Base-by-base conservation (phyloP, 1,139 yeast species). In the Nakaseomyces nivariensis region DNA sequence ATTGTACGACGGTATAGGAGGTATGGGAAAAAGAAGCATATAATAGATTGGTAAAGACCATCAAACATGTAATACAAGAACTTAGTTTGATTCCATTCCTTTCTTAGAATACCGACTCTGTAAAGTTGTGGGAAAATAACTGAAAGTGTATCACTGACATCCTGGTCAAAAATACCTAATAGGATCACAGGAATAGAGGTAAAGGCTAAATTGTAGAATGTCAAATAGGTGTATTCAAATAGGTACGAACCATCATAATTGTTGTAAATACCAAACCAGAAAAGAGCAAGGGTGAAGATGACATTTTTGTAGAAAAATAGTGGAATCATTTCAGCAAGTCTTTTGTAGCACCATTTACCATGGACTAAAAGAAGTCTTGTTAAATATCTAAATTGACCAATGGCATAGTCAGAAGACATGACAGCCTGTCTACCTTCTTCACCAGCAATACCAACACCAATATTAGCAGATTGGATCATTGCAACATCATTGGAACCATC, bases 401-500 rank as follows among this genome's bases (percentile, higher is more conserved):
- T 74, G 1, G 97, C 98, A 70, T 89, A 92, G 72, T 92, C 98
- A 0, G 97, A 85, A 6, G 95, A 85, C 98, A 92, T 92, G 5
- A 83, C 97, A 6, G 98, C 98, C 67, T 90, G 97, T 43, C 97
- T 75, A 58, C 98, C 98, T 73, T 92, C 98, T 70, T 88, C 95
- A 67, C 98, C 98, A 44, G 96, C 95, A 59, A 92, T 92, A 69
- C 98, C 98, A 47, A 92, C 94, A 60, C 98, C 98, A 37, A 92
- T 94, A 69, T 92, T 94, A 1, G 98, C 98, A 31, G 95, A 89
- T 67, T 92, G 98, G 59, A 92, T 92, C 98, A 92, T 92, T 4
- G 98, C 95, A 51, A 92, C 98, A 71, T 92, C 98, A 65, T 92
- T 92, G 31, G 98, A 95, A 51, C 98, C 98, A 67, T 92, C 98